A percentile compares a stretch with the other conserved stretches of the same genome.
Evolutionary conservation across 345 rosid species (phyloP).

Genomic region (Camelina neglecta): DNA sequence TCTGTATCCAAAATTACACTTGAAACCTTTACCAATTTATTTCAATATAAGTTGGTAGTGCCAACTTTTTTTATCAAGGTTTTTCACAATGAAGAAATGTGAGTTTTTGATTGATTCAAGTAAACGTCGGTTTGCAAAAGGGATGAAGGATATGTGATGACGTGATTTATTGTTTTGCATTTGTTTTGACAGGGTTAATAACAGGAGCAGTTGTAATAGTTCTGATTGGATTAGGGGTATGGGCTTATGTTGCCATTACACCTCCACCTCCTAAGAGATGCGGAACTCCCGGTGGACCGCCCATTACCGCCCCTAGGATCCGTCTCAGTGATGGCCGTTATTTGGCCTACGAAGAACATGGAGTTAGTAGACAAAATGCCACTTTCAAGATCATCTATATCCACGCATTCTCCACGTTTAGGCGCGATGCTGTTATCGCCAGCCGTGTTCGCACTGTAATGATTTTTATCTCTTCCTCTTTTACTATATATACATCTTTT

Average conservation of each 20-base stretch:
- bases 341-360: conserved; percentile 64
- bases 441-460: conserved; percentile 44
- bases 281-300: conserved; percentile 58
- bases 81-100: conserved; percentile 38
- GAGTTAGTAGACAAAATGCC: conserved; percentile 56
- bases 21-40: conserved; percentile 22
- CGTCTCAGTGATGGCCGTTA: conserved; percentile 64
- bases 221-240: conserved; percentile 51
- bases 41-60: conserved; percentile 26
- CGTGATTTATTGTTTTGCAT: conserved; percentile 2
- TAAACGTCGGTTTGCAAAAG: conserved; percentile 6
- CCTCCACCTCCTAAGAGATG: conserved; percentile 58
- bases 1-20: background rate
- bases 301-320: conserved; percentile 59
- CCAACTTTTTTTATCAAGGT: background rate
- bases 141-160: background rate
- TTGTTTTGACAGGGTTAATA: conserved; percentile 11
- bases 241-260: conserved; percentile 48
- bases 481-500: background rate
- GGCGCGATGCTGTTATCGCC: conserved; percentile 53
- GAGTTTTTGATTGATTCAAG: conserved; percentile 20
- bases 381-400: conserved; percentile 56
- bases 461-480: conserved; percentile 4
- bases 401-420: conserved; percentile 54
- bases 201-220: conserved; percentile 22